Evolutionary conservation across 345 rosid species (phyloP).

Genomic region (Eucalyptus sp.): DNA sequence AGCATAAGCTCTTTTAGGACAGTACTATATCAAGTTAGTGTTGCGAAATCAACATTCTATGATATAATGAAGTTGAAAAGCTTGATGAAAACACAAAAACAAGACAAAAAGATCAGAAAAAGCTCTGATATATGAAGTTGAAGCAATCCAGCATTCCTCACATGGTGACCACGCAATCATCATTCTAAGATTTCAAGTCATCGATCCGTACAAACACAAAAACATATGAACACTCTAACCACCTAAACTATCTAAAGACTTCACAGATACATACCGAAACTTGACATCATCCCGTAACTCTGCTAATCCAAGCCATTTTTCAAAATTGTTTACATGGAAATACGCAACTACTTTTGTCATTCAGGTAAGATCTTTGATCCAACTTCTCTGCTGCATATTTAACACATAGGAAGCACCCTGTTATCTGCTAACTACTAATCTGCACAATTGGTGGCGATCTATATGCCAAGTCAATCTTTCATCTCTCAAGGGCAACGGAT

Average conservation of each 20-base stretch:
- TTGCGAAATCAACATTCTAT: background rate
- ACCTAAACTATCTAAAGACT: background rate
- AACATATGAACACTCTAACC: background rate
- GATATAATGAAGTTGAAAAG: background rate
- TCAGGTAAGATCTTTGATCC: background rate
- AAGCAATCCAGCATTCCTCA: background rate
- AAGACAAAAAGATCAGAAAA: background rate
- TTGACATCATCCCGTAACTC: background rate
- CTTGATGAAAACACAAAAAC: background rate
- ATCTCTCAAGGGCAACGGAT: background rate
- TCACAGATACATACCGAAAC: background rate
- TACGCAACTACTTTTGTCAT: background rate
- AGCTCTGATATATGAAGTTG: background rate
- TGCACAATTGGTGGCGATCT: background rate
- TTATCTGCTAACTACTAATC: background rate
- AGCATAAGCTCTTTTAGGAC: background rate
- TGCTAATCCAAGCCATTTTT: background rate
- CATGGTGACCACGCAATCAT: background rate
- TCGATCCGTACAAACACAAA: background rate
- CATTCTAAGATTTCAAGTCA: background rate
- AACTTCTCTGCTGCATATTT: background rate
- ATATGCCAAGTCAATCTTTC: background rate
- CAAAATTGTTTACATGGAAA: background rate
- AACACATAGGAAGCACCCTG: background rate
- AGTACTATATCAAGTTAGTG: background rate